Base-by-base conservation (phyloP, 495 filamentous ascomycete genomes). In the Aspergillus cristatus region DNA sequence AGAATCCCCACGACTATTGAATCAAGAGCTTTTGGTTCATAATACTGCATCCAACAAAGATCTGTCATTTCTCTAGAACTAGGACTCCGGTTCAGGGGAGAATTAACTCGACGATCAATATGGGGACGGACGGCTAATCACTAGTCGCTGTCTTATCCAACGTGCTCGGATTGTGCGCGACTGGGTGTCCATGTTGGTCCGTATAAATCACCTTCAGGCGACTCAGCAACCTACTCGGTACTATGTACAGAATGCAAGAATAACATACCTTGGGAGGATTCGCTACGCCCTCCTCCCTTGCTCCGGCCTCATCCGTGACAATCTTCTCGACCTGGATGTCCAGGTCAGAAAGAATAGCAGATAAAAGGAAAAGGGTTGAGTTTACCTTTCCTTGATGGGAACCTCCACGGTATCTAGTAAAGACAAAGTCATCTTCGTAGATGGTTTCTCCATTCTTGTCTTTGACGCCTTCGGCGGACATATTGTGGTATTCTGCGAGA, bases 111-210 rank as follows among this genome's bases (percentile, higher is more conserved):
- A n/a, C n/a, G n/a, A n/a, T n/a, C n/a, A n/a, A n/a, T n/a, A n/a
- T n/a, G n/a, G n/a, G n/a, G n/a, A n/a, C n/a, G n/a, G n/a, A n/a
- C n/a, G n/a, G n/a, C 8, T 8, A 24, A 4, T 24, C 20, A 8
- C 20, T 24, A 8, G 20, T 24, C 20, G 8, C 38, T 13, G 40
- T 28, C 41, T 55, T 51, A 32, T 47, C 42, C 24, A 51, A 28
- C 5, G 47, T 47, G 15, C 18, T 40, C 10, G 50, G 57, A 33
- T 51, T 48, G 38, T 58, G 52, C 18, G 48, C 48, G 7, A 58
- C 50, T 28, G 38, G 41, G 34, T 57, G 46, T 7, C 48, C 48
- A 28, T 60, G 50, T 22, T 60, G 57, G 32, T 60, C 49, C 2
- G 28, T 47, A 28, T 50, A 54, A 24, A 60, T 47, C 18, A 53